Percentiles rank a stretch among this genome's conserved stretches.
Conservation (phyloP, 1,139 yeast species). For the Blastobotrys persicus region DNA sequence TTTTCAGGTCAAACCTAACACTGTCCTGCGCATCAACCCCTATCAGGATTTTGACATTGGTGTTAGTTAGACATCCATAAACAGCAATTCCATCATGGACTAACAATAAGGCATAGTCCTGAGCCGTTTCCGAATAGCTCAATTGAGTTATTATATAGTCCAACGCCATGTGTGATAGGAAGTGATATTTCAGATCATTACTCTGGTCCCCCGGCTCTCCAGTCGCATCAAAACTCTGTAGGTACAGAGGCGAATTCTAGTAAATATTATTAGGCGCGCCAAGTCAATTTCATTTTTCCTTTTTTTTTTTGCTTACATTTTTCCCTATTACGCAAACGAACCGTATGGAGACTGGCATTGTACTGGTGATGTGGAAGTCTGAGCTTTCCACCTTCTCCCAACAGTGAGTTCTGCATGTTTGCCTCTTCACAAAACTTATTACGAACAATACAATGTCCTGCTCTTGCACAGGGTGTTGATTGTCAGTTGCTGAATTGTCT, state of each 20-base stretch:
- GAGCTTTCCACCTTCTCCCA: neutral
- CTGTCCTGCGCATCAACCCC: conserved; percentile 38
- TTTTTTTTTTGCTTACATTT: conserved; percentile 25
- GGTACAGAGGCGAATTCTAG: conserved; percentile 35
- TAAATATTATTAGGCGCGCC: neutral
- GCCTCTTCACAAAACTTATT: conserved; percentile 19
- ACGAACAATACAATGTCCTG: conserved; percentile 30
- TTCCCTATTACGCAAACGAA: conserved; percentile 35
- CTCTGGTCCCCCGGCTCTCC: conserved; percentile 15
- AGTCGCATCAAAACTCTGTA: conserved; percentile 25
- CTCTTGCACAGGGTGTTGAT: conserved; percentile 13
- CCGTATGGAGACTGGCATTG: conserved; percentile 29
- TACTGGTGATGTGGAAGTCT: conserved; percentile 1
- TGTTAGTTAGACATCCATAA: conserved; percentile 42
- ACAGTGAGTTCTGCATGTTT: conserved; percentile 20
- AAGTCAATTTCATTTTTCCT: neutral
- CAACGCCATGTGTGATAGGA: conserved; percentile 44
- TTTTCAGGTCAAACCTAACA: conserved; percentile 29
- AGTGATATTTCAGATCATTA: conserved; percentile 35
- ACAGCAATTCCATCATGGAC: conserved; percentile 45
- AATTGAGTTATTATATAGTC: conserved; percentile 39
- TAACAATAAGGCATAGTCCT: conserved; percentile 37
- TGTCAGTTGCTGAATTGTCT: conserved; percentile 34
- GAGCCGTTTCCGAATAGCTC: conserved; percentile 27
- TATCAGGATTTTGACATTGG: conserved; percentile 40